Conservation (phyloP, 805 yeast species). For the Gaillardinia entomophila region DNA sequence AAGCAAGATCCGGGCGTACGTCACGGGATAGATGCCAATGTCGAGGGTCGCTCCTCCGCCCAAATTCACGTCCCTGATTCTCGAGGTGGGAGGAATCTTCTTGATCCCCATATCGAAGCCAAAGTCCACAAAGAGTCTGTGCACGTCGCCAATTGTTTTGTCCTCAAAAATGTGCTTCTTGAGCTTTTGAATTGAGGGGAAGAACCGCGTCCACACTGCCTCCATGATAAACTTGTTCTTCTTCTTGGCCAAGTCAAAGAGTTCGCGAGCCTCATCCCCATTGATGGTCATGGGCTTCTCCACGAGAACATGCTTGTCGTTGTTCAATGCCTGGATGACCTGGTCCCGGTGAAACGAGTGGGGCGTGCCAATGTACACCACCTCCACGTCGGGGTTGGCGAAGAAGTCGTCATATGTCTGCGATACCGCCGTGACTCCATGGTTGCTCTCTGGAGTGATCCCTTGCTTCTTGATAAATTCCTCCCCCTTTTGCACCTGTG, state of each 20-base stretch:
- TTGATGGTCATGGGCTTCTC: constrained; percentile 54
- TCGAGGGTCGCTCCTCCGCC: constrained; percentile 58
- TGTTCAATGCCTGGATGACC: constrained; percentile 34
- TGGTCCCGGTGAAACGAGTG: constrained; percentile 47
- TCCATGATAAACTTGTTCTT: constrained; percentile 49
- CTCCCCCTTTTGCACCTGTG: constrained; percentile 28
- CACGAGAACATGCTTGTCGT: constrained; percentile 46
- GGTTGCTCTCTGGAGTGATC: constrained; percentile 14
- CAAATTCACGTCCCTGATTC: constrained; percentile 38
- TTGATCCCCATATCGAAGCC: constrained; percentile 29
- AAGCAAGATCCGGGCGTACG: constrained; percentile 38
- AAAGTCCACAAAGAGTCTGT: constrained; percentile 40
- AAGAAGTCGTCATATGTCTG: constrained; percentile 41
- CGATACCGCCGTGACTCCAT: constrained; percentile 16
- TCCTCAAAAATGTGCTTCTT: constrained; percentile 32
- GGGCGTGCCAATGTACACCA: constrained; percentile 52
- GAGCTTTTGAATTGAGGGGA: constrained; percentile 39
- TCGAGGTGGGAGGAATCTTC: constrained; percentile 19
- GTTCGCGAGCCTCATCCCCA: constrained; percentile 34
- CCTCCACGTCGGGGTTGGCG: constrained; percentile 36
- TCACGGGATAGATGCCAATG: constrained; percentile 48
- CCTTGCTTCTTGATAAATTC: constrained; percentile 19
- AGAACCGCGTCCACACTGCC: constrained; percentile 53
- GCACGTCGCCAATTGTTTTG: constrained; percentile 41
- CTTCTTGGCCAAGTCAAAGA: constrained; percentile 38